These are phyloP conservation scores for Globisporangium sylvaticum DNA, from an alignment of 352 stramenopile genomes.

Conservation along the genomic window DNA sequence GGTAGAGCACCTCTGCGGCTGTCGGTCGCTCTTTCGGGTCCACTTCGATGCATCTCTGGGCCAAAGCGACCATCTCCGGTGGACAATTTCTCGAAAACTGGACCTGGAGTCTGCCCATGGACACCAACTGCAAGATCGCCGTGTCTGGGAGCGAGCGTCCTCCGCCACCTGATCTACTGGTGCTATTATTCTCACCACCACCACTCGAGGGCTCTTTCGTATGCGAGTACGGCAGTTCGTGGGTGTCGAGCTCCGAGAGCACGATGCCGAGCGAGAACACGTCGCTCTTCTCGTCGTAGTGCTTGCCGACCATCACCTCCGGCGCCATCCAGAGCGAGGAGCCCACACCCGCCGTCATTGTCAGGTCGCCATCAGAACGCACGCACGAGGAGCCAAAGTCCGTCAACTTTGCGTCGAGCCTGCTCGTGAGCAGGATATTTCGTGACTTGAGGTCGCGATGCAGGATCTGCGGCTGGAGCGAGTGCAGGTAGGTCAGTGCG, in stretches of 20 bases:
- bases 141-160: constrained; percentile 23
- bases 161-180: constrained; percentile 11
- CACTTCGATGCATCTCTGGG: constrained; percentile 8
- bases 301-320: constrained; percentile 31
- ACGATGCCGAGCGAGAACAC: constrained; percentile 73
- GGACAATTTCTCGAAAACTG: constrained; percentile 13
- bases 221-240: constrained; percentile 30
- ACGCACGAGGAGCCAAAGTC: constrained; percentile 39
- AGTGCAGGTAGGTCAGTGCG: constrained; percentile 46
- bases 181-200: neutral
- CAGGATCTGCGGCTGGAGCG: constrained; percentile 33
- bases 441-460: constrained; percentile 69
- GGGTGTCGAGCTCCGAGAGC: constrained; percentile 73
- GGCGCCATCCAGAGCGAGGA: constrained; percentile 45
- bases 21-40: constrained; percentile 10
- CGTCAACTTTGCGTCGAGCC: constrained; percentile 39
- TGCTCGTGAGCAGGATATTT: constrained; percentile 53
- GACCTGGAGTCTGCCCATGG: constrained; percentile 18
- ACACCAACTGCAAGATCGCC: constrained; percentile 26
- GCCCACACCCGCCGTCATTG: constrained; percentile 36
- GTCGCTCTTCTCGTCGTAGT: constrained; percentile 31
- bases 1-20: constrained; percentile 18
- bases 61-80: constrained; percentile 10
- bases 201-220: neutral
- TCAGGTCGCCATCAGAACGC: constrained; percentile 10